Conservation (phyloP, 345 rosid genomes). For the Gossypium turneri region DNA sequence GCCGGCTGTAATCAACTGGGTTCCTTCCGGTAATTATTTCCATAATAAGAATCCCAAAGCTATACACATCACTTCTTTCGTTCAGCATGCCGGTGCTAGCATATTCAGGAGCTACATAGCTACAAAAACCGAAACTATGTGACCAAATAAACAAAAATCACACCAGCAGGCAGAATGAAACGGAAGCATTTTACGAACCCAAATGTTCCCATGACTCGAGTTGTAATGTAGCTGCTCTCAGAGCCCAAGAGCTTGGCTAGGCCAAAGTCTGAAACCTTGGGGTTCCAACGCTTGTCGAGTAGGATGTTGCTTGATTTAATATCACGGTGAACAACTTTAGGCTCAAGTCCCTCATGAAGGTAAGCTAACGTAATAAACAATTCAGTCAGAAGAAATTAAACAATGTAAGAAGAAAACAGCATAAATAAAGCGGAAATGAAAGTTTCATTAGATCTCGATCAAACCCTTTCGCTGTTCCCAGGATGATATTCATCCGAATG, state of each 20-base stretch:
- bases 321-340: conserved; percentile 92
- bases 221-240: conserved; percentile 72
- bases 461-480: conserved; percentile 89
- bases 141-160: neutral
- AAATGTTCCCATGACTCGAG: conserved; percentile 97
- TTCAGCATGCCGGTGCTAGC: conserved; percentile 89
- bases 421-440: neutral
- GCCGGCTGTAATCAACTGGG: conserved; percentile 89
- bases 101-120: conserved; percentile 95
- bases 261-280: conserved; percentile 94
- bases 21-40: conserved; percentile 83
- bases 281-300: conserved; percentile 85
- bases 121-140: conserved; percentile 23
- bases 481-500: conserved; percentile 61
- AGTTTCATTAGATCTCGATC: neutral
- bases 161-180: neutral
- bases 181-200: conserved; percentile 48
- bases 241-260: conserved; percentile 84
- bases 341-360: conserved; percentile 94
- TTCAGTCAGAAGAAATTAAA: neutral
- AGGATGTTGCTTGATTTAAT: conserved; percentile 84
- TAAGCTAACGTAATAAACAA: conserved; percentile 54
- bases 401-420: neutral
- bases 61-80: conserved; percentile 74
- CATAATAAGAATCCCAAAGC: conserved; percentile 88